Evolutionary conservation across 768 basidiomycete genomes (phyloP).

Genomic region (Termitomyces sp.): DNA sequence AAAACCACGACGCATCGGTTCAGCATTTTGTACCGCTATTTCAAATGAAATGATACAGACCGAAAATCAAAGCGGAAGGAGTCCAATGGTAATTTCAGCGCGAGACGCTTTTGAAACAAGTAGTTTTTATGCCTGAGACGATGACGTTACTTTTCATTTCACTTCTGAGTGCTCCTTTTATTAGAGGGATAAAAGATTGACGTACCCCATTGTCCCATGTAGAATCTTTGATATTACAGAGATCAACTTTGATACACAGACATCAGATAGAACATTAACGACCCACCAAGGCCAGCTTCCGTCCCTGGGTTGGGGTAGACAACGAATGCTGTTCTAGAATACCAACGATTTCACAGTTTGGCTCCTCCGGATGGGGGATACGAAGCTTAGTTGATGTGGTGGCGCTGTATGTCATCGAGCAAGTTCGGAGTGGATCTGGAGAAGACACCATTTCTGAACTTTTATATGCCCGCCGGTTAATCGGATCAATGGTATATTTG

Average conservation of each 20-base stretch:
- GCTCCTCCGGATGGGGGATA: constrained; percentile 45
- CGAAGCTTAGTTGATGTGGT: constrained; percentile 41
- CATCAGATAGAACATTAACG: not conserved
- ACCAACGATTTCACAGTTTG: constrained; percentile 43
- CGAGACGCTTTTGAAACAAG: constrained; percentile 71
- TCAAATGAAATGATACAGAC: constrained; percentile 31
- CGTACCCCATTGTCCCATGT: constrained; percentile 76
- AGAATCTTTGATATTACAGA: constrained; percentile 45
- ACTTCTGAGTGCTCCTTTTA: constrained; percentile 11
- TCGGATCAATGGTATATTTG: not conserved
- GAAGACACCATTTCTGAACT: no score
- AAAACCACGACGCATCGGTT: not conserved
- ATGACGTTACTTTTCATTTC: constrained; percentile 17
- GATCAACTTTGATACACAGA: constrained; percentile 11
- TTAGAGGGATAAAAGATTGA: constrained; percentile 20
- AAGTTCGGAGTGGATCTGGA: not conserved
- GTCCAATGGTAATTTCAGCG: constrained; percentile 58
- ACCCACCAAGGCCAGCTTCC: constrained; percentile 62
- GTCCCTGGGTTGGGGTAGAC: constrained; percentile 43
- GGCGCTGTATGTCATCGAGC: constrained; percentile 21
- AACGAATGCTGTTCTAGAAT: constrained; percentile 56
- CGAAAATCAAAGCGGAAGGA: constrained; percentile 88
- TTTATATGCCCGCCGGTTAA: no score
- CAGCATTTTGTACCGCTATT: constrained; percentile 2
- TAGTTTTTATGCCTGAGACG: constrained; percentile 75